Base-by-base conservation (phyloP, 768 basidiomycete genomes). In the Kwoniella europaea region DNA sequence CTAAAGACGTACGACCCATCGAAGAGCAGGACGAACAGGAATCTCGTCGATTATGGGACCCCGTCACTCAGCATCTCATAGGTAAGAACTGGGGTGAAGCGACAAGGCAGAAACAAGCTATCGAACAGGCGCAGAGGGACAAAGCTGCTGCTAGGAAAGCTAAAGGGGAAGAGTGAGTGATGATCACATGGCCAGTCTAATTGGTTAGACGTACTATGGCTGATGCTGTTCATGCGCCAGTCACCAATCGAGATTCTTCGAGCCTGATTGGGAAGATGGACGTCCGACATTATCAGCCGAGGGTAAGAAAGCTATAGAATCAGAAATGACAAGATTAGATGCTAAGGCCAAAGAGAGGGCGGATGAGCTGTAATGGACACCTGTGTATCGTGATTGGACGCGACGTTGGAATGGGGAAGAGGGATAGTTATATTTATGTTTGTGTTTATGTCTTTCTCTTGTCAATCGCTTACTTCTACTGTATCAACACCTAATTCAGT, bases 91-190 rank as follows among this genome's bases (percentile, higher is more conserved):
- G 88, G 84, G 87, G 88, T 24, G 93, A 95, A 53, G 97, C 97
- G 63, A 98, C 93, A 68, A 91, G 87, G 86, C 88, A 91, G 85
- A 99, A 99, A 87, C 88, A 94, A 63, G 84, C 84, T 4, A 96
- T 99, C 67, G 97, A 99, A 85, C 96, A 98, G 87, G 69, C 65
- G 43, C 97, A 98, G 86, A 86, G 97, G 62, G 94, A 98, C 70
- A 88, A 89, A 42, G 92, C 94, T 6, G 91, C 90, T 12, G 92
- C 93, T 82, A 87, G 93, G 84, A 95, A 93, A 86, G 88, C 87
- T 82, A 91, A 89, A 68, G 92, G 91, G 18, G 82, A 88, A 41
- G 87, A 88, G 92, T 96, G 78, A 86, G 92, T 91, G 4, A 35
- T 1, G 0, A 35, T 35, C 0, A 35, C 35, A 35, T 35, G 35